A percentile compares a stretch with the other conserved stretches of the same genome.
Conservation (phyloP, 164 flowering plant genomes). For the Cinnamomum chago region DNA sequence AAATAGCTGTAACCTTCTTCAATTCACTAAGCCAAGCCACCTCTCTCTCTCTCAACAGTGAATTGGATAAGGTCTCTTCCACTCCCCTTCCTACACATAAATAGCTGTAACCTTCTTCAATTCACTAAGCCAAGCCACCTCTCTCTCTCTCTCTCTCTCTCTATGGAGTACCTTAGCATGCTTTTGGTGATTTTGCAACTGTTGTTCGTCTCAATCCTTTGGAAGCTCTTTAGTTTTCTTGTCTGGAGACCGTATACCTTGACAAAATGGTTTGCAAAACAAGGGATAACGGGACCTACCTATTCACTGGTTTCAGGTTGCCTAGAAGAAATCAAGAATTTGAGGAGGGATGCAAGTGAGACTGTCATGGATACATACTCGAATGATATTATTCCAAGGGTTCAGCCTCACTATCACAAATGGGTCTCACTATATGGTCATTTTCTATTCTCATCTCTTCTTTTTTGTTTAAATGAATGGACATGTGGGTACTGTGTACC, state of each 20-base stretch:
- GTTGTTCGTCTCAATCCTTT: background rate
- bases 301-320: background rate
- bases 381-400: background rate
- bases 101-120: too few species aligned
- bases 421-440: background rate
- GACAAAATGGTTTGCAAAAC: background rate
- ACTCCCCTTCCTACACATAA: too few species aligned
- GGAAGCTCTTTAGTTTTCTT: background rate
- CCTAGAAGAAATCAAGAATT: background rate
- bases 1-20: too few species aligned
- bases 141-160: background rate
- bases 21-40: background rate
- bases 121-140: background rate
- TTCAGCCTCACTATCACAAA: conserved; percentile 1
- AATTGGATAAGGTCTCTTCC: too few species aligned
- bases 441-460: background rate
- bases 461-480: background rate
- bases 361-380: background rate
- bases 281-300: background rate
- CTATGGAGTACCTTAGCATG: background rate
- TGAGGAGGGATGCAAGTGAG: background rate
- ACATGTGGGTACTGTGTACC: too few species aligned
- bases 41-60: too few species aligned
- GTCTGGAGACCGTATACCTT: background rate
- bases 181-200: background rate